phyloP scores from a whole-genome alignment of 495 filamentous ascomycete species.

The Copromyces sp. region DNA sequence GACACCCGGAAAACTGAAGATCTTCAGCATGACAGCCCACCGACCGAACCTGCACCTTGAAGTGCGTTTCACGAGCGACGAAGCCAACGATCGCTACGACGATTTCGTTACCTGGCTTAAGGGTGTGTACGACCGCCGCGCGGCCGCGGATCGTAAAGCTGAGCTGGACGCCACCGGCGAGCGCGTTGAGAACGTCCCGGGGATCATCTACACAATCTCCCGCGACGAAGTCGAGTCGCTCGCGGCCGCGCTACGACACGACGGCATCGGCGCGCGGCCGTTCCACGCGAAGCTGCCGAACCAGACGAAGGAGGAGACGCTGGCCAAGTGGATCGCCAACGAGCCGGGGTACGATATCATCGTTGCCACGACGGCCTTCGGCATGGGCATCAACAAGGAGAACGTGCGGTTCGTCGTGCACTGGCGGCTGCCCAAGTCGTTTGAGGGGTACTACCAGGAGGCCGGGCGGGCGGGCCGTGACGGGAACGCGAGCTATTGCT shows the following conservation, averaged over 20 bases:
- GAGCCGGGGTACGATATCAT: slow-evolving; percentile 74
- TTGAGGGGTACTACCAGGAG: slow-evolving; percentile 95
- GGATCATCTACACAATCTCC: slow-evolving; percentile 83
- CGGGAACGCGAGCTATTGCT: slow-evolving; percentile 72
- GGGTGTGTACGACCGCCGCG: slow-evolving; percentile 54
- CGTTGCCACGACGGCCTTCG: slow-evolving; percentile 90
- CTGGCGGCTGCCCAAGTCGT: slow-evolving; percentile 84
- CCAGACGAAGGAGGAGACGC: slow-evolving; percentile 51
- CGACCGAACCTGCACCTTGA: slow-evolving; percentile 87
- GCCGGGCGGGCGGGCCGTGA: slow-evolving; percentile 86
- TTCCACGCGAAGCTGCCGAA: slow-evolving; percentile 60
- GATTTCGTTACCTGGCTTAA: slow-evolving; percentile 67
- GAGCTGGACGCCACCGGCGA: slow-evolving; percentile 42
- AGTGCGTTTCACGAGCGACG: slow-evolving; percentile 71
- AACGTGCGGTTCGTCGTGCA: slow-evolving; percentile 90
- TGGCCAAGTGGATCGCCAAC: slow-evolving; percentile 66
- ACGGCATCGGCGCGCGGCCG: slow-evolving; percentile 57
- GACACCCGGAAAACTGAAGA: slow-evolving; percentile 43
- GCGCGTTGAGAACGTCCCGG: slow-evolving; percentile 55
- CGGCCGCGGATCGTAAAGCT: slow-evolving; percentile 31
- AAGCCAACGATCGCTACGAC: slow-evolving; percentile 57
- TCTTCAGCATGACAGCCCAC: slow-evolving; percentile 70
- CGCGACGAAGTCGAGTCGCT: slow-evolving; percentile 68
- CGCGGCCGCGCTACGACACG: slow-evolving; percentile 48
- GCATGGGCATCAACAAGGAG: slow-evolving; percentile 96